A percentile compares a stretch with the other conserved stretches of the same genome.
These are phyloP conservation scores for Penicillium capsulatum DNA, from an alignment of 2,329 filamentous ascomycete species.

Conservation along the genomic window DNA sequence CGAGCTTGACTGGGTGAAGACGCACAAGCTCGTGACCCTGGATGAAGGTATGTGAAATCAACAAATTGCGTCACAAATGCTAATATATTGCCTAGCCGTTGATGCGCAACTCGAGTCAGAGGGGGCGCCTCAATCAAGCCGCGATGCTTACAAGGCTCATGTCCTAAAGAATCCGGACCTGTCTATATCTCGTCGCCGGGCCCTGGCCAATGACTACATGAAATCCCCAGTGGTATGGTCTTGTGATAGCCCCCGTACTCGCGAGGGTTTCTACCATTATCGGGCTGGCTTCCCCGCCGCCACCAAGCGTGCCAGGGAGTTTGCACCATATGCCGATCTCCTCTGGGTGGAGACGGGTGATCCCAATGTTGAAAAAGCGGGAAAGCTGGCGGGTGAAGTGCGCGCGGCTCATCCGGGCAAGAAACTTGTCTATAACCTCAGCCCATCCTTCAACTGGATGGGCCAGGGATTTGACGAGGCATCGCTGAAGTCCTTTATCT, in stretches of 20 bases:
- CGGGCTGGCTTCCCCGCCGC: slow-evolving; percentile 75
- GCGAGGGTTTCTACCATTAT: slow-evolving; percentile 63
- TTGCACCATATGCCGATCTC: slow-evolving; percentile 87
- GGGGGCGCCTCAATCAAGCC: slow-evolving; percentile 59
- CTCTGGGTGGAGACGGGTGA: slow-evolving; percentile 96
- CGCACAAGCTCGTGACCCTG: slow-evolving; percentile 79
- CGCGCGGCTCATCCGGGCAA: slow-evolving; percentile 67
- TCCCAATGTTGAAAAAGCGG: slow-evolving; percentile 73
- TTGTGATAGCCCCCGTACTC: slow-evolving; percentile 87
- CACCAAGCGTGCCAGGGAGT: slow-evolving; percentile 88
- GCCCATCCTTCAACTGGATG: slow-evolving; percentile 98
- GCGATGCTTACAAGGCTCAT: slow-evolving; percentile 63
- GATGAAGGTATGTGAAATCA: slow-evolving; percentile 60
- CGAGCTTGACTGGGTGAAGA: slow-evolving; percentile 84
- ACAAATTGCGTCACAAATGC: not conserved
- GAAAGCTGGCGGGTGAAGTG: slow-evolving; percentile 71
- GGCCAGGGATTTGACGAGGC: slow-evolving; percentile 82
- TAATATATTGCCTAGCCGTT: slow-evolving; percentile 53
- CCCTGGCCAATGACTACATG: slow-evolving; percentile 64
- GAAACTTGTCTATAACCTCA: slow-evolving; percentile 93
- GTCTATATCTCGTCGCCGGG: slow-evolving; percentile 72
- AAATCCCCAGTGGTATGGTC: slow-evolving; percentile 71
- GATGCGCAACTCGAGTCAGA: slow-evolving; percentile 66
- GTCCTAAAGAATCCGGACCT: slow-evolving; percentile 64
- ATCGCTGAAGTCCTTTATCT: slow-evolving; percentile 84